A percentile compares a stretch with the other conserved stretches of the same genome.
Evolutionary conservation across 306 rosid genomes (phyloP).

Genomic region (Medicago arabica): DNA sequence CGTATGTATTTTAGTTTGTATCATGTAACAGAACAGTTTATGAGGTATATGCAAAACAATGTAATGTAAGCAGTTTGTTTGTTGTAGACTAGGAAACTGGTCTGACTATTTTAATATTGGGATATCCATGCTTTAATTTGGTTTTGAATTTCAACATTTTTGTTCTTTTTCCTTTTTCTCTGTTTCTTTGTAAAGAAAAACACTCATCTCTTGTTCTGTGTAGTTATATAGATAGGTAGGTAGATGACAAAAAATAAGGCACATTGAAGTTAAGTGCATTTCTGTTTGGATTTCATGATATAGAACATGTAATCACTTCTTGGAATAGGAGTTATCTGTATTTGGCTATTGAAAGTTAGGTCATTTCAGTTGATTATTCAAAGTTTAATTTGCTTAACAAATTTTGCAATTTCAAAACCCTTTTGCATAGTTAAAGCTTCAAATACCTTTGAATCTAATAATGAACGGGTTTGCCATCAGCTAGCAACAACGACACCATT

Average conservation of each 20-base stretch:
- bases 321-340: not conserved
- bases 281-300: not conserved
- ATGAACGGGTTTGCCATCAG: too few species aligned
- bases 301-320: not conserved
- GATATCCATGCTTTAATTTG: not conserved
- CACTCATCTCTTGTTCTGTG: not conserved
- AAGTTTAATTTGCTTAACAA: too few species aligned
- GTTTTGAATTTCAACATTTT: not conserved
- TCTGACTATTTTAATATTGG: not conserved
- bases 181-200: not conserved
- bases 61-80: constrained; percentile 13
- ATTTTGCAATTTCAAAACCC: too few species aligned
- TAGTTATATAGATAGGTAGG: not conserved
- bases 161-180: not conserved
- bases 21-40: constrained; percentile 35
- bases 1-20: constrained; percentile 23
- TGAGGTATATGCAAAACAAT: constrained; percentile 31
- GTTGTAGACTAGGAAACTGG: not conserved
- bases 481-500: too few species aligned
- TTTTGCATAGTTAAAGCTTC: too few species aligned
- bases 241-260: too few species aligned
- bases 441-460: too few species aligned
- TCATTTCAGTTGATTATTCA: too few species aligned
- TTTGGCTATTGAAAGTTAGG: too few species aligned
- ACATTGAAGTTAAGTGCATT: constrained; percentile 12